Evolutionary conservation across 352 stramenopile genomes (phyloP), one percentile per base, ranked within the genome.

Genomic region (Phytophthora litchii): DNA sequence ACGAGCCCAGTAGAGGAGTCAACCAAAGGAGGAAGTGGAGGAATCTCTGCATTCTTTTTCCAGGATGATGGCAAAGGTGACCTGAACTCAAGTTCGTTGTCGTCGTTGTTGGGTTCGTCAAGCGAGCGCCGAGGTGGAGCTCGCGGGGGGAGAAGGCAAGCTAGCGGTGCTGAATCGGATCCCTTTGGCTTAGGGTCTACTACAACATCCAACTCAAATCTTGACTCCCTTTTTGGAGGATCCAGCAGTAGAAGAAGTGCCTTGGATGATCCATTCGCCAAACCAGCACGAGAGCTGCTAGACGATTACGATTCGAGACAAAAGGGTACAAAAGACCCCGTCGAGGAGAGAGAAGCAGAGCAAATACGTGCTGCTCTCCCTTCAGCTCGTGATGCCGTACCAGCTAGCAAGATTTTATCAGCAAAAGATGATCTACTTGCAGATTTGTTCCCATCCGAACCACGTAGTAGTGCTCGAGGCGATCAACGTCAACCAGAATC

Each of bases 361-460:
- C 13, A 44, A 52, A 14, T 6, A 19, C 29, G 12, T 23, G 32
- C 40, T 10, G n/a, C 48, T 43, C 4, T 31, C 14, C 25, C 16
- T 48, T n/a, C 40, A 16, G 13, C 10, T 48, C 49, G 45, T 34
- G 27, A 47, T 14, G 9, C 46, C 17, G 37, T 31, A 12, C 20
- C 23, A 57, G 5, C 14, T 21, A 40, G 8, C 14, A 29, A 53
- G 3, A 25, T 20, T 29, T 38, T 64, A 21, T 74, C 69, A 17
- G 71, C 54, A 7, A 84, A 80, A 54, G 69, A 75, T 20, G 69
- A 79, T 60, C 44, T 81, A 11, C 64, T 81, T 2, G 60, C 70
- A 11, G 63, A 78, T 60, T 56, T 80, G 29, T 76, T 80, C 23
- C 40, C 70, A 10, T 48, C 47, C 14, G 60, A 77, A 16, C 27